Percentiles rank a stretch among this genome's conserved stretches.
phyloP scores from a whole-genome alignment of 2,329 filamentous ascomycete genomes.

The Golovinomyces cichoracearum region DNA sequence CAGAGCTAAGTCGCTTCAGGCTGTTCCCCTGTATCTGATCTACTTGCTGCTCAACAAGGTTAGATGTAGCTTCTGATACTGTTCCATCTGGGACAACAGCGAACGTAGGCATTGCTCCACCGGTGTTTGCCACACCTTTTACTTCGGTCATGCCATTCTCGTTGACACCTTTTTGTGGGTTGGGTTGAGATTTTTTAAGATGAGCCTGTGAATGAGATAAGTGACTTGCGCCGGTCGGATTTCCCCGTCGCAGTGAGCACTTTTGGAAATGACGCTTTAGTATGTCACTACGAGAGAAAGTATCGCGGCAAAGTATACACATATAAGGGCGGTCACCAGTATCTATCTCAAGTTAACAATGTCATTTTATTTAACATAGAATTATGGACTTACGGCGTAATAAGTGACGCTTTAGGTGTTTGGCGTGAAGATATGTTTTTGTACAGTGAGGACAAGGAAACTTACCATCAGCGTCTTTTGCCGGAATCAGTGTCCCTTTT shows the following conservation, averaged over 20 bases:
- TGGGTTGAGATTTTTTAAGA: constrained; percentile 46
- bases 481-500: constrained; percentile 64
- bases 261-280: constrained; percentile 98
- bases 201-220: constrained; percentile 78
- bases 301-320: constrained; percentile 93
- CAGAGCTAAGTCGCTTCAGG: constrained; percentile 25
- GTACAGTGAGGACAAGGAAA: constrained; percentile 95
- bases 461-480: constrained; percentile 92
- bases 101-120: constrained; percentile 31
- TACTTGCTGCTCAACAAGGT: constrained; percentile 33
- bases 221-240: constrained; percentile 84
- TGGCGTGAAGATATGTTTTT: constrained; percentile 91
- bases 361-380: neutral
- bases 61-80: constrained; percentile 13
- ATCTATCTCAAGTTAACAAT: constrained; percentile 28
- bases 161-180: constrained; percentile 26
- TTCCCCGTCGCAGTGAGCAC: constrained; percentile 86
- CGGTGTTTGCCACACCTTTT: constrained; percentile 34
- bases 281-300: constrained; percentile 92
- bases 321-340: constrained; percentile 95
- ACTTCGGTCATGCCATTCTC: constrained; percentile 34
- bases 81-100: constrained; percentile 24
- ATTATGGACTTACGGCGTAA: constrained; percentile 54
- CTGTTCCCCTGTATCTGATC: constrained; percentile 22
- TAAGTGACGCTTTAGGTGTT: constrained; percentile 90